Evolutionary conservation across 1,139 yeast species (phyloP).

Genomic region (Magnusiomyces suaveolens): DNA sequence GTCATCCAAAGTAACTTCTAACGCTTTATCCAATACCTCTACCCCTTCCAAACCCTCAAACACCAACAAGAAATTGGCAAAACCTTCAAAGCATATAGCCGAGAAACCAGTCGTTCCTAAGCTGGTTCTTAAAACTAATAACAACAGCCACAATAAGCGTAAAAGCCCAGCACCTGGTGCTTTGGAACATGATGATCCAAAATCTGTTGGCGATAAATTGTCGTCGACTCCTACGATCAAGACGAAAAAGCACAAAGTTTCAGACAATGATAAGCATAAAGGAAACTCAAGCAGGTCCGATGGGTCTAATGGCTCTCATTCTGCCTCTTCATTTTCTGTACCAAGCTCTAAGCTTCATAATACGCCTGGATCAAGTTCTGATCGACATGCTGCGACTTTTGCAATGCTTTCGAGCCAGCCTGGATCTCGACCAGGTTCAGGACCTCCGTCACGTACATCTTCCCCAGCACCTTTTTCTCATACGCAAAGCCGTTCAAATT

Average conservation of each 20-base stretch:
- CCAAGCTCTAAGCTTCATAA: background rate
- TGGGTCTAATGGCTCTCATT: background rate
- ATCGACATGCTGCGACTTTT: background rate
- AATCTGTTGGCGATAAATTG: too few relatives aligned
- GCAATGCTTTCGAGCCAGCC: background rate
- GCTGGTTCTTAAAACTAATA: background rate
- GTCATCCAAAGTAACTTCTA: background rate
- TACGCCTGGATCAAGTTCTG: background rate
- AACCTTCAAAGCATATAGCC: background rate
- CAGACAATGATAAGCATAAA: background rate
- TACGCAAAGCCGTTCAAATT: background rate
- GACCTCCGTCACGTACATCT: background rate
- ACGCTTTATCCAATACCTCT: too few relatives aligned
- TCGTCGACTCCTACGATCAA: background rate
- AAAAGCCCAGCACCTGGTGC: background rate
- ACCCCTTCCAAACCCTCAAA: too few relatives aligned
- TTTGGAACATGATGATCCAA: background rate
- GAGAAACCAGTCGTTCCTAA: background rate
- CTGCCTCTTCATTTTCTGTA: background rate
- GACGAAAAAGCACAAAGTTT: background rate
- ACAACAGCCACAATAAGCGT: background rate
- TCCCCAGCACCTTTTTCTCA: slow-evolving; percentile 1
- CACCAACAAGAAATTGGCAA: background rate
- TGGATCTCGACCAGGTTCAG: background rate
- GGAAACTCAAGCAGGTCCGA: background rate